Evolutionary conservation across 495 filamentous ascomycete genomes (phyloP), one percentile per base, ranked within the genome.

Genomic region (Penicillium flavigenum): DNA sequence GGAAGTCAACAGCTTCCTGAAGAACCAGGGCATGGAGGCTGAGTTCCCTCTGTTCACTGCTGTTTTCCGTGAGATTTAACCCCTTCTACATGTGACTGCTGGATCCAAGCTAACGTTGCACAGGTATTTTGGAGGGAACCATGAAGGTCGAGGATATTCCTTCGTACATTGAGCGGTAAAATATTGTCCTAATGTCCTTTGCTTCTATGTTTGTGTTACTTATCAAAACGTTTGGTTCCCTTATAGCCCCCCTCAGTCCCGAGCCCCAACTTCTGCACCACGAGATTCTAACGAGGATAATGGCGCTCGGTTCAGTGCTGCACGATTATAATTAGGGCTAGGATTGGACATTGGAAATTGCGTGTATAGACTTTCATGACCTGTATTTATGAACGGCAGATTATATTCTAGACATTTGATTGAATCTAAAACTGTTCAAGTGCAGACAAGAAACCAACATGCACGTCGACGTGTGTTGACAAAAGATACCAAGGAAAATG

Each of bases 31-130:
- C 5, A 75, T 83, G 59, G 92, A 95, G 74, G 74, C 84, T 22
- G 88, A 96, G 42, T 99, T 94, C 67, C 95, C 95, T 39, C 73
- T 99, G 31, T 90, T 99, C 62, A 96, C 89, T 51, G 88, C 88
- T 17, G 91, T 96, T 32, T 85, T 91, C 58, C 74, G 76, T 79
- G 70, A 66, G 76, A 67, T 17, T 24, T 29, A 24, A 5, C 16
- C 38, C 32, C 32, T 14, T 4, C 56, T 9, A 0, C 8, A 29
- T 8, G 17, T 49, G n/a, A 34, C 8, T 14, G 7, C 44, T 16
- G 19, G 56, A 32, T 29, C 20, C 19, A 22, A 43, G 38, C 70
- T 70, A 57, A 71, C 54, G 6, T 19, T 42, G 34, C 41, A 22
- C 54, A 79, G 76, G 69, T 19, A 69, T 79, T 50, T 65, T 79